Evolutionary conservation across 345 rosid genomes (phyloP).

Genomic region (Chamaenerion angustifolium): DNA sequence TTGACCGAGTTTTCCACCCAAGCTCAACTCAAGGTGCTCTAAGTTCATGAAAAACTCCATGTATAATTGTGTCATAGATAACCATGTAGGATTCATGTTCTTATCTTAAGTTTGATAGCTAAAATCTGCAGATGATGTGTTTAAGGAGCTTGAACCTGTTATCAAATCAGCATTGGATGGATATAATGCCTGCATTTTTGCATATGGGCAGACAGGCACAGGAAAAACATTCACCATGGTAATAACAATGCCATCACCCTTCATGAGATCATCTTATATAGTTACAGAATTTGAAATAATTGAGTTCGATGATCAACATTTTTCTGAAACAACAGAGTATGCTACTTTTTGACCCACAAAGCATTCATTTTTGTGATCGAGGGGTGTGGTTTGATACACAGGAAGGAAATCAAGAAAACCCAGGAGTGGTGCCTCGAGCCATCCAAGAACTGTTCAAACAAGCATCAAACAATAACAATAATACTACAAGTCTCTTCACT

Average conservation of each 20-base stretch:
- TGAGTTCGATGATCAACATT: too few relatives aligned
- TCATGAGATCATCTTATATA: too few relatives aligned
- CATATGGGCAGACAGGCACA: conserved; percentile 77
- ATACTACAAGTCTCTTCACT: conserved; percentile 19
- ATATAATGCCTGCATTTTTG: conserved; percentile 73
- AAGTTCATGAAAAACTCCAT: neutral
- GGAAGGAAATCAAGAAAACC: conserved; percentile 59
- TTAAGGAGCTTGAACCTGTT: conserved; percentile 68
- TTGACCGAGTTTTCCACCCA: conserved; percentile 54
- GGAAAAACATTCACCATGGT: conserved; percentile 86
- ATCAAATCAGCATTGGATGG: conserved; percentile 71
- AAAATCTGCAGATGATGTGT: conserved; percentile 48
- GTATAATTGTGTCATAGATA: neutral
- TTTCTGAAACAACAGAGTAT: too few relatives aligned
- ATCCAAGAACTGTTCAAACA: conserved; percentile 47
- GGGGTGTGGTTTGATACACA: conserved; percentile 7
- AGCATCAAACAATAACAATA: conserved; percentile 38
- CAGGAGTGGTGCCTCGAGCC: conserved; percentile 53
- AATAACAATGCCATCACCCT: conserved; percentile 8
- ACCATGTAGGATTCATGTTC: neutral
- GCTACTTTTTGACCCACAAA: too few relatives aligned
- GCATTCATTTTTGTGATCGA: conserved; percentile 1
- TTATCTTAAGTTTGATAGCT: conserved; percentile 8
- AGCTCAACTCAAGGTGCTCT: conserved; percentile 55
- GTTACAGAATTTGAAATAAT: too few relatives aligned